These are phyloP conservation scores for Fusarium ambrosium DNA, from an alignment of 2,329 filamentous ascomycete species.

Conservation along the genomic window DNA sequence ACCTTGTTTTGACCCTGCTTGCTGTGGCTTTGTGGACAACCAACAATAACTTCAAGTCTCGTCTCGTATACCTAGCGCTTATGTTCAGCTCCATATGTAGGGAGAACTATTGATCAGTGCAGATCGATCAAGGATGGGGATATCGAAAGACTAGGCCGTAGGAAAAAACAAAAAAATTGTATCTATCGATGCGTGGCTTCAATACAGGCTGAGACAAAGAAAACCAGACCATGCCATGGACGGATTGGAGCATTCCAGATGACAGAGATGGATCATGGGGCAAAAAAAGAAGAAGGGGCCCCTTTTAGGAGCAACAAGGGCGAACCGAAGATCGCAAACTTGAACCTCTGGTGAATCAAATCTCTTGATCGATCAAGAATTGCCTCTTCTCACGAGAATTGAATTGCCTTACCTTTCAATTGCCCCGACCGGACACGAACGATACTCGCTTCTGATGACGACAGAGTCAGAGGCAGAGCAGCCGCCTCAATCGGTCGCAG, in stretches of 20 bases:
- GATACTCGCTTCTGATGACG: background rate
- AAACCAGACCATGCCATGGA: background rate
- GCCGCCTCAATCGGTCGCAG: background rate
- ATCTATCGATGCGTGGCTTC: conserved; percentile 1
- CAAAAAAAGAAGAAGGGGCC: background rate
- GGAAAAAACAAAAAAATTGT: background rate
- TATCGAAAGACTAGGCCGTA: background rate
- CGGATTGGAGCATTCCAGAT: background rate
- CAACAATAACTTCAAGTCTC: background rate
- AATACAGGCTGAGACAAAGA: conserved; percentile 1
- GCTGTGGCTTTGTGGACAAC: background rate
- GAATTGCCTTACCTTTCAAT: background rate
- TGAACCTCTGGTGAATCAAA: background rate
- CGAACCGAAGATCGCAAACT: background rate
- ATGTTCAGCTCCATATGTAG: background rate
- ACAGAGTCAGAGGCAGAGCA: background rate
- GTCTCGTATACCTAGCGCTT: background rate
- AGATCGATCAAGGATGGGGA: background rate
- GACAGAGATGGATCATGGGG: background rate
- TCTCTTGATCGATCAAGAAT: background rate
- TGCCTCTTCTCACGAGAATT: background rate
- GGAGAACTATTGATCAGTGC: background rate
- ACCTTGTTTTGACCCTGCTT: background rate
- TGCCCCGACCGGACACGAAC: background rate
- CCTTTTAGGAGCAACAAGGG: conserved; percentile 3